Conservation (phyloP, 192 early-diverging fungal species). For the Umbelopsis sp. region DNA sequence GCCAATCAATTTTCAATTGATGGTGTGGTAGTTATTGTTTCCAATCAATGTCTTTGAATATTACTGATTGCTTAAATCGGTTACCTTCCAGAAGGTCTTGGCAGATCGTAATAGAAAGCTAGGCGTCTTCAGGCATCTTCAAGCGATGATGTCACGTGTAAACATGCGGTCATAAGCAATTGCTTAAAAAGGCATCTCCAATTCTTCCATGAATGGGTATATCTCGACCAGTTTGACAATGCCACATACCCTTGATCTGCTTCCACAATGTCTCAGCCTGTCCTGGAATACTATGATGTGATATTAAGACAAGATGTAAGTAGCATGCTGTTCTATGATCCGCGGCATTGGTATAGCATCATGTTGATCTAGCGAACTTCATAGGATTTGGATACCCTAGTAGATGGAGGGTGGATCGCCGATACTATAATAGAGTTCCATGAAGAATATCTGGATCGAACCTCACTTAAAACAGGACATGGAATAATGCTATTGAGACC, state of each 20-base stretch:
- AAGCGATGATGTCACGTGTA: conserved; percentile 9
- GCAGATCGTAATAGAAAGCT: no score
- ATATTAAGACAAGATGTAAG: background rate
- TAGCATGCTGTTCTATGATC: background rate
- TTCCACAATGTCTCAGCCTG: background rate
- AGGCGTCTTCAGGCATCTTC: background rate
- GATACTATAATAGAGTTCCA: conserved; percentile 31
- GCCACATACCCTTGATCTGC: background rate
- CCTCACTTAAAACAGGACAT: background rate
- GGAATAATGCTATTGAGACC: conserved; percentile 18
- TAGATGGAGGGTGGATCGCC: conserved; percentile 19
- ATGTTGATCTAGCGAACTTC: background rate
- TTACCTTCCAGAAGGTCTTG: no score
- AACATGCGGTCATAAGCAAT: background rate
- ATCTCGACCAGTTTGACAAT: background rate
- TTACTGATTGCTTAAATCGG: no score
- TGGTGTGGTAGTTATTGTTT: no score
- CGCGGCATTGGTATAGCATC: background rate
- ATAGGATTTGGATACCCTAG: conserved; percentile 21
- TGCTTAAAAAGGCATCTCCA: background rate
- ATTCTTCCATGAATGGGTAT: background rate
- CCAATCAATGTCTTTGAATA: no score
- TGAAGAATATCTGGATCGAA: conserved; percentile 26
- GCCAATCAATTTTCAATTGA: no score
- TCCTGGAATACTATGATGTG: conserved; percentile 9